Conservation (phyloP, 1,284 basidiomycete species). For the Dichomitus squalens region DNA sequence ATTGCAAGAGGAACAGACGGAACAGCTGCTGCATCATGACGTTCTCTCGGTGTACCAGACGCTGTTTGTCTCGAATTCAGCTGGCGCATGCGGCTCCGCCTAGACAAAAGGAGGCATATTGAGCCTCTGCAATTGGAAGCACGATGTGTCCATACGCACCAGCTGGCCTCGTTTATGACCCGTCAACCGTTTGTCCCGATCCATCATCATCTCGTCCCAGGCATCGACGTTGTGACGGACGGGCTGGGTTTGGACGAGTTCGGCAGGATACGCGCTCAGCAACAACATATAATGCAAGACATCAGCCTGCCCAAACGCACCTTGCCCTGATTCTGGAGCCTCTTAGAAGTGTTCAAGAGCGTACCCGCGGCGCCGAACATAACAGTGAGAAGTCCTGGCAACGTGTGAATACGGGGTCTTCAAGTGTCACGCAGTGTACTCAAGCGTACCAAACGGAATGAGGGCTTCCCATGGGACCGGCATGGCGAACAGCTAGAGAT, state of each 20-base stretch:
- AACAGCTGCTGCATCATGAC: constrained; percentile 10
- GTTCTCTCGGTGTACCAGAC: constrained; percentile 70
- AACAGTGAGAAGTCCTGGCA: constrained; percentile 76
- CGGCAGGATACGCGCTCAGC: not conserved
- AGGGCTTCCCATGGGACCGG: constrained; percentile 95
- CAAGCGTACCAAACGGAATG: constrained; percentile 80
- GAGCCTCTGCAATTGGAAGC: not conserved
- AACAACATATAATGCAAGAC: not conserved
- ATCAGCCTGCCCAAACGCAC: constrained; percentile 42
- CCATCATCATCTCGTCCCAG: constrained; percentile 97
- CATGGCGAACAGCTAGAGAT: constrained; percentile 48
- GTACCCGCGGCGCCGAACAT: constrained; percentile 92
- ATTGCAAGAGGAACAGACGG: not conserved
- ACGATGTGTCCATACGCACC: constrained; percentile 49
- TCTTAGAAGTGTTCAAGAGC: constrained; percentile 75
- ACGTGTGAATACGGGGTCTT: not conserved
- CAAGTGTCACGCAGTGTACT: too few relatives aligned
- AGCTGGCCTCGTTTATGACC: constrained; percentile 85
- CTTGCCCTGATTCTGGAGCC: constrained; percentile 88
- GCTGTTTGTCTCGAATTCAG: constrained; percentile 77
- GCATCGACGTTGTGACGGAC: constrained; percentile 81
- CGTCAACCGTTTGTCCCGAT: constrained; percentile 85
- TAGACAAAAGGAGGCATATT: constrained; percentile 33
- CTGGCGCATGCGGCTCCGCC: constrained; percentile 75
- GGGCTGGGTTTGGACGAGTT: constrained; percentile 50